Evolutionary conservation across 2,329 filamentous ascomycete genomes (phyloP).

Genomic region (Fusarium nematophilum): DNA sequence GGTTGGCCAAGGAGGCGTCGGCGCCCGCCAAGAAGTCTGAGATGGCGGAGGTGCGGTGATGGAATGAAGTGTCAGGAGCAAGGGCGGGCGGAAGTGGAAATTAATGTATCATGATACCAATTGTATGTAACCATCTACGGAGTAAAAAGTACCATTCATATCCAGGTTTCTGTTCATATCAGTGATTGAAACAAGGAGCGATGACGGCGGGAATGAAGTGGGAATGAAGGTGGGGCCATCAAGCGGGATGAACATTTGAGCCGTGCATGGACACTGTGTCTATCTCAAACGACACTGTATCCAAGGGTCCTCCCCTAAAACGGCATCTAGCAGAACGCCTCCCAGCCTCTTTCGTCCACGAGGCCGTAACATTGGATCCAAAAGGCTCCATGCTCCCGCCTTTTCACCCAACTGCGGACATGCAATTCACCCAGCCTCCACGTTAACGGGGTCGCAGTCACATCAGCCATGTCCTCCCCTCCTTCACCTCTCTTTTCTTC

Average conservation of each 20-base stretch:
- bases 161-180: neutral
- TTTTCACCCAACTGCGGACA: slow-evolving; percentile 27
- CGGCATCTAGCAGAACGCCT: neutral
- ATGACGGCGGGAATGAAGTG: too few relatives aligned
- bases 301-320: slow-evolving; percentile 19
- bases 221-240: slow-evolving; percentile 4
- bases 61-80: slow-evolving; percentile 3
- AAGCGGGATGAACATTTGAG: neutral
- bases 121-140: slow-evolving; percentile 29
- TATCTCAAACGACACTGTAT: neutral
- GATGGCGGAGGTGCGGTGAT: slow-evolving; percentile 46
- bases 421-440: slow-evolving; percentile 39
- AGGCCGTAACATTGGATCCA: slow-evolving; percentile 19
- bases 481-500: slow-evolving; percentile 22
- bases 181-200: neutral
- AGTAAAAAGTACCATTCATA: slow-evolving; percentile 5
- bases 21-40: slow-evolving; percentile 47
- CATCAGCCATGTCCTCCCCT: slow-evolving; percentile 45
- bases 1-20: slow-evolving; percentile 77
- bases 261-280: slow-evolving; percentile 15
- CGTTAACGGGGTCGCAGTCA: slow-evolving; percentile 29
- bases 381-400: slow-evolving; percentile 25
- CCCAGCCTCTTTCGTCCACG: slow-evolving; percentile 32
- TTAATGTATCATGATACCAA: slow-evolving; percentile 46
- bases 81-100: slow-evolving; percentile 29